Evolutionary conservation across 352 stramenopile species (phyloP).

Genomic region (Pythium brachiatum): DNA sequence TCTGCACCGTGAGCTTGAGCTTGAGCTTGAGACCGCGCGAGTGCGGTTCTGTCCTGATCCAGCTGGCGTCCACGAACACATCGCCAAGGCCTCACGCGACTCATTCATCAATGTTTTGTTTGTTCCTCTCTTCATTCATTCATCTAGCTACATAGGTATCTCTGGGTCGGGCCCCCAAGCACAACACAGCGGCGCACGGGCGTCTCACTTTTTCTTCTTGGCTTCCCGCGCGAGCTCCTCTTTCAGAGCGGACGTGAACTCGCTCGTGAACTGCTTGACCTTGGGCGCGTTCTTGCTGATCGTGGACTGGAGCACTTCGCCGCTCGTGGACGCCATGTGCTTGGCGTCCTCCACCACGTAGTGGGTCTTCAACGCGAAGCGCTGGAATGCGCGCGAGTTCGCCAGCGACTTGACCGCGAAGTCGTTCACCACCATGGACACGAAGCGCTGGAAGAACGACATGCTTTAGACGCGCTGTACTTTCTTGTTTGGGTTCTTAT

Average conservation of each 20-base stretch:
- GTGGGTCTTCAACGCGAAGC: conserved; percentile 84
- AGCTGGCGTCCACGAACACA: no score
- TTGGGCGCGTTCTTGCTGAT: conserved; percentile 67
- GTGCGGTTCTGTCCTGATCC: no score
- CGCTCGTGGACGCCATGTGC: conserved; percentile 53
- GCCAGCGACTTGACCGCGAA: conserved; percentile 79
- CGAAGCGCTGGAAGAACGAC: conserved; percentile 82
- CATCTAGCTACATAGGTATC: no score
- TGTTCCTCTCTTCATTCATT: not conserved
- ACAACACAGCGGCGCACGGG: no score
- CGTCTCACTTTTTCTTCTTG: conserved; percentile 68
- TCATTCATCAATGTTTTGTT: not conserved
- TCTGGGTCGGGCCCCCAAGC: no score
- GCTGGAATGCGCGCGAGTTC: conserved; percentile 81
- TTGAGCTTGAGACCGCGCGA: no score
- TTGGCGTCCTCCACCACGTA: conserved; percentile 82
- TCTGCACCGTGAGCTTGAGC: conserved; percentile 98
- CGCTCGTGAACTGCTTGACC: conserved; percentile 46
- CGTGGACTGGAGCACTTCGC: conserved; percentile 42
- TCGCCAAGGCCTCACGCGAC: no score
- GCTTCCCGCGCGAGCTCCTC: conserved; percentile 72
- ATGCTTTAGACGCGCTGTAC: no score
- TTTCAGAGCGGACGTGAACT: conserved; percentile 62
- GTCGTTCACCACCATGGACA: conserved; percentile 84
- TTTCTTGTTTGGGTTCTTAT: no score